phyloP scores from a whole-genome alignment of 192 early-diverging fungal genomes.

The Backusella tarrabulga region DNA sequence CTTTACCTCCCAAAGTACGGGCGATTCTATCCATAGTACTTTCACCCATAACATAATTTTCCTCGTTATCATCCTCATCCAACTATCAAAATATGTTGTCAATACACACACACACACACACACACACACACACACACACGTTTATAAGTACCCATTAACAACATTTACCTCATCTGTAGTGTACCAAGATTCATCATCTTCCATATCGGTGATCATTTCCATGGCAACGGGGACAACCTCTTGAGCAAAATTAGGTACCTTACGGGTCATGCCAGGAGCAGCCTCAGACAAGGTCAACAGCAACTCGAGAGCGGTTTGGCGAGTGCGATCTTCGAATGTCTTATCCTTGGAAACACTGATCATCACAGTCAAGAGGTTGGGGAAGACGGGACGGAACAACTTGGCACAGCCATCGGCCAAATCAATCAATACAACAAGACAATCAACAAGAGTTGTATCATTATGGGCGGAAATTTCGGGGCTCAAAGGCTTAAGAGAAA shows the following conservation, averaged over 20 bases:
- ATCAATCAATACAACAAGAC: slow-evolving; percentile 79
- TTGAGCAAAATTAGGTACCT: slow-evolving; percentile 76
- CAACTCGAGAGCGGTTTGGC: slow-evolving; percentile 90
- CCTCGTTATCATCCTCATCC: slow-evolving; percentile 91
- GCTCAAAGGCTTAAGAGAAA: slow-evolving; percentile 51
- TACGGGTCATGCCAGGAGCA: slow-evolving; percentile 87
- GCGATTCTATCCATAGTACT: slow-evolving; percentile 96
- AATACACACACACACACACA: neutral
- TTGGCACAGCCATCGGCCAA: slow-evolving; percentile 83
- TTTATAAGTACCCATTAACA: neutral
- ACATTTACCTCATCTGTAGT: slow-evolving; percentile 68
- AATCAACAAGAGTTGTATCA: slow-evolving; percentile 69
- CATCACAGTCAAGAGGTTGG: slow-evolving; percentile 73
- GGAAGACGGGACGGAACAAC: slow-evolving; percentile 78
- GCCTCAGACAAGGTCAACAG: slow-evolving; percentile 89
- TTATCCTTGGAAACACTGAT: slow-evolving; percentile 76
- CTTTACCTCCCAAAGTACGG: slow-evolving; percentile 81
- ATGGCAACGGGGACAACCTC: slow-evolving; percentile 85
- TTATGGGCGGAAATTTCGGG: slow-evolving; percentile 68
- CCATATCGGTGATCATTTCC: slow-evolving; percentile 94
- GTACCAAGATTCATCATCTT: slow-evolving; percentile 90
- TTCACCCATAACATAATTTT: slow-evolving; percentile 87
- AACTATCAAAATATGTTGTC: slow-evolving; percentile 34
- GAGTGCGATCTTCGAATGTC: slow-evolving; percentile 77
- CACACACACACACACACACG: no score